These are phyloP conservation scores for Verticillium nubilum DNA, from an alignment of 2,329 filamentous ascomycete species.

Conservation along the genomic window DNA sequence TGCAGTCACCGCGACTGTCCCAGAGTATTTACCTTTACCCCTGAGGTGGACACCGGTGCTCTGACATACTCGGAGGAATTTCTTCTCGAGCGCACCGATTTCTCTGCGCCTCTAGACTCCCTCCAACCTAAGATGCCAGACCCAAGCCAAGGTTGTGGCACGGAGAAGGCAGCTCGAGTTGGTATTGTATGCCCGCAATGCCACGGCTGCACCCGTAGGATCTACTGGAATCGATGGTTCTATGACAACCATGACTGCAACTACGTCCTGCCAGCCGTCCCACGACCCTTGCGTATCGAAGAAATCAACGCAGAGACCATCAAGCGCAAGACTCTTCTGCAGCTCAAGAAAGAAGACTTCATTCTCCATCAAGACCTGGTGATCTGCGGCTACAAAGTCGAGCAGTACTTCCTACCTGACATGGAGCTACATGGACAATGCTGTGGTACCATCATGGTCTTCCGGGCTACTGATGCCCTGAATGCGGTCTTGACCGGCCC, in stretches of 20 bases:
- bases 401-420: constrained; percentile 35
- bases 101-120: constrained; percentile 27
- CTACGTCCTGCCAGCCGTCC: constrained; percentile 32
- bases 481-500: constrained; percentile 48
- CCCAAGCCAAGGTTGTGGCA: constrained; percentile 31
- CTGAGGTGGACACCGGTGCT: constrained; percentile 14
- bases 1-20: constrained; percentile 33
- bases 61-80: constrained; percentile 53
- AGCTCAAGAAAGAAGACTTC: not conserved
- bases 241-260: constrained; percentile 49
- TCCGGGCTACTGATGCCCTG: constrained; percentile 48
- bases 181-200: constrained; percentile 65
- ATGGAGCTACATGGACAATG: constrained; percentile 24
- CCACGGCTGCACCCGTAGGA: constrained; percentile 53
- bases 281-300: constrained; percentile 14
- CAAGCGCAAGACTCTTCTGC: not conserved
- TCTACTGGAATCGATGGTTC: constrained; percentile 56
- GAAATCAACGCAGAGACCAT: constrained; percentile 12
- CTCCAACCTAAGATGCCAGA: constrained; percentile 31
- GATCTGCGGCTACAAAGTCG: constrained; percentile 4
- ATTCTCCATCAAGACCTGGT: constrained; percentile 10
- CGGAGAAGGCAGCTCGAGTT: constrained; percentile 46
- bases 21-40: constrained; percentile 40
- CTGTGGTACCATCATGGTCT: constrained; percentile 49
- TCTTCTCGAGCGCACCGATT: constrained; percentile 45